These are phyloP conservation scores for Tinospora cordifolia DNA, from an alignment of 164 flowering plant genomes.

Conservation along the genomic window DNA sequence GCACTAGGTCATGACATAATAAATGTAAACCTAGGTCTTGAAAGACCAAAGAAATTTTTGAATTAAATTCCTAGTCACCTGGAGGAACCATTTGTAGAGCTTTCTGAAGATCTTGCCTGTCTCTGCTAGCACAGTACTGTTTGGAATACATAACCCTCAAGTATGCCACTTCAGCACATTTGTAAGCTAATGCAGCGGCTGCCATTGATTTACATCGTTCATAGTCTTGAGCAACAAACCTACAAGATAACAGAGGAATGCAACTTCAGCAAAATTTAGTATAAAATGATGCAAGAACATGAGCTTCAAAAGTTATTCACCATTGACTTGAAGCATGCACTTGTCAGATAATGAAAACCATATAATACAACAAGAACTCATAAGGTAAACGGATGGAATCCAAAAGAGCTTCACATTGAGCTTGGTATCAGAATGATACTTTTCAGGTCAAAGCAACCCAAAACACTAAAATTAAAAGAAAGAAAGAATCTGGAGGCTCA, in stretches of 20 bases:
- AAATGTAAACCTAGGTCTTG: background rate
- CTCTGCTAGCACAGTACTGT: constrained; percentile 31
- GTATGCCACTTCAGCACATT: constrained; percentile 83
- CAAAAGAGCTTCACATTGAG: background rate
- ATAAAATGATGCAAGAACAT: too few relatives aligned
- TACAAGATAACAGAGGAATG: constrained; percentile 16
- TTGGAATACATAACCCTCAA: constrained; percentile 56
- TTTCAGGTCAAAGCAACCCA: background rate
- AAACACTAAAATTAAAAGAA: too few relatives aligned
- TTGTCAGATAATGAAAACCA: background rate
- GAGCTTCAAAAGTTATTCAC: too few relatives aligned
- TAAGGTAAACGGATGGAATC: background rate
- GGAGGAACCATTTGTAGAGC: constrained; percentile 53
- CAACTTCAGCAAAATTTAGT: background rate
- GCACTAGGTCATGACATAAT: background rate
- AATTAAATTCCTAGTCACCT: constrained; percentile 33
- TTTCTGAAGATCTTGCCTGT: constrained; percentile 53
- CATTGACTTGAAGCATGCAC: background rate
- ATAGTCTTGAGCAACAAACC: constrained; percentile 70
- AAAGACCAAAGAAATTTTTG: background rate
- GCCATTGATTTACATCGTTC: constrained; percentile 58
- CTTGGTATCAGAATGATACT: too few relatives aligned
- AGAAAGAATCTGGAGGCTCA: too few relatives aligned
- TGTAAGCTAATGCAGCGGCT: constrained; percentile 78
- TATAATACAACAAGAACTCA: background rate